Evolutionary conservation across 139 green algal genomes (phyloP).

Genomic region (Chlorella sp.): DNA sequence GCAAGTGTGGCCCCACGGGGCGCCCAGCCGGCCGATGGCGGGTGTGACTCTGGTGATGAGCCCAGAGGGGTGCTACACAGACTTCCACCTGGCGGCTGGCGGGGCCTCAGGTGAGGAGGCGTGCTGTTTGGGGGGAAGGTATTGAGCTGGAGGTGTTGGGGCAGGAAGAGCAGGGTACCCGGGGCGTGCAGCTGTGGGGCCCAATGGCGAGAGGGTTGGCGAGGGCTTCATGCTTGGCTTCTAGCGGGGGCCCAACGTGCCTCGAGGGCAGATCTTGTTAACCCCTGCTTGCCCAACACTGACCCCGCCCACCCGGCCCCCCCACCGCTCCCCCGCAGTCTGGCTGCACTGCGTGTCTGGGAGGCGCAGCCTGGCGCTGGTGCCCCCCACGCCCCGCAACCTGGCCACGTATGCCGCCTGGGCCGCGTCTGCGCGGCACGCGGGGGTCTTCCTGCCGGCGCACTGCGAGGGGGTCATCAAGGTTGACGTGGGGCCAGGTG

Average conservation of each 20-base stretch:
- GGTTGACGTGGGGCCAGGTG: conserved; percentile 21
- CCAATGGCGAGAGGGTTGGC: background rate
- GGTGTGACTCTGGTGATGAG: conserved; percentile 27
- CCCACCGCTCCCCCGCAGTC: background rate
- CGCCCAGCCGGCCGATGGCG: background rate
- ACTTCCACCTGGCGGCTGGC: conserved; percentile 29
- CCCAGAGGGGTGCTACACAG: conserved; percentile 20
- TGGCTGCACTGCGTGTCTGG: conserved; percentile 37
- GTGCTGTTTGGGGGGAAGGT: background rate
- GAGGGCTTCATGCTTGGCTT: background rate
- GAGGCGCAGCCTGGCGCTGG: conserved; percentile 20
- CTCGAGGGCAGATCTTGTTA: background rate
- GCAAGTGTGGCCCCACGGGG: conserved; percentile 27
- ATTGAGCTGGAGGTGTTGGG: background rate
- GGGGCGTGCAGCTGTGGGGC: background rate
- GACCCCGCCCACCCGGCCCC: background rate
- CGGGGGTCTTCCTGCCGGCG: conserved; percentile 31
- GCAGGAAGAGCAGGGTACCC: no score
- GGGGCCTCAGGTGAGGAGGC: conserved; percentile 17
- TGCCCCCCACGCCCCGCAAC: conserved; percentile 33
- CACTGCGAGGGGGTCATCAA: conserved; percentile 34
- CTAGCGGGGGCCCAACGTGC: background rate
- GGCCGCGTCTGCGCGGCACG: conserved; percentile 11
- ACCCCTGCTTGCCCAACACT: background rate
- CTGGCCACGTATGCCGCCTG: conserved; percentile 42